Evolutionary conservation across 179 eudicot species (phyloP).

Genomic region (Beta corolliflora): DNA sequence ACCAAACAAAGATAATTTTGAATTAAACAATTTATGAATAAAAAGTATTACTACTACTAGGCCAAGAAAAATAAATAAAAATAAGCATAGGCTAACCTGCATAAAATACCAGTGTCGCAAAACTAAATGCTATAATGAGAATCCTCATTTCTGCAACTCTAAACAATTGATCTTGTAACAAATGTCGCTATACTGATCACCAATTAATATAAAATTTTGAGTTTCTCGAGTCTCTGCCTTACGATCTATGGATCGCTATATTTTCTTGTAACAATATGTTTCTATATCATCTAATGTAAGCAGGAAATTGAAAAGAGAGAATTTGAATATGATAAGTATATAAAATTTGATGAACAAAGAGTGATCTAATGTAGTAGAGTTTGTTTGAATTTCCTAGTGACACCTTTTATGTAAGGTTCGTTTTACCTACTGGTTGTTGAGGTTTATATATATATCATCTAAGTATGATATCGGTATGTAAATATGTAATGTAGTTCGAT

Average conservation of each 20-base stretch:
- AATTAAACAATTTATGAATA: neutral
- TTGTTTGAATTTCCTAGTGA: neutral
- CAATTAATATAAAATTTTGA: neutral
- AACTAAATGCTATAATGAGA: constrained; percentile 22
- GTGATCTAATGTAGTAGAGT: neutral
- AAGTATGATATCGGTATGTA: neutral
- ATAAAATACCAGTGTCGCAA: constrained; percentile 25
- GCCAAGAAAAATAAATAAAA: neutral
- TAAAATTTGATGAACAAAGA: neutral
- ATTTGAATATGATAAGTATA: neutral
- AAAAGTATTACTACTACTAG: neutral
- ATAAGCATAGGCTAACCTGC: constrained; percentile 25
- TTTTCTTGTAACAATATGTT: neutral
- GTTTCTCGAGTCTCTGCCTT: neutral
- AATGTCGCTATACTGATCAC: neutral
- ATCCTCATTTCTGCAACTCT: constrained; percentile 19
- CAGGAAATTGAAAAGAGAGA: no score
- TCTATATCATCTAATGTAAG: neutral
- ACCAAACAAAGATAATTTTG: neutral
- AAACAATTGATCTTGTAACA: neutral
- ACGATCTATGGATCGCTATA: neutral
- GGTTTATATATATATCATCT: constrained; percentile 3
- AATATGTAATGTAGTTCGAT: neutral
- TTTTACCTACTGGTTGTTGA: constrained; percentile 34
- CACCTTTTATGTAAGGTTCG: constrained; percentile 8